Evolutionary conservation across 352 stramenopile genomes (phyloP).

Genomic region (Pythium angustatum): DNA sequence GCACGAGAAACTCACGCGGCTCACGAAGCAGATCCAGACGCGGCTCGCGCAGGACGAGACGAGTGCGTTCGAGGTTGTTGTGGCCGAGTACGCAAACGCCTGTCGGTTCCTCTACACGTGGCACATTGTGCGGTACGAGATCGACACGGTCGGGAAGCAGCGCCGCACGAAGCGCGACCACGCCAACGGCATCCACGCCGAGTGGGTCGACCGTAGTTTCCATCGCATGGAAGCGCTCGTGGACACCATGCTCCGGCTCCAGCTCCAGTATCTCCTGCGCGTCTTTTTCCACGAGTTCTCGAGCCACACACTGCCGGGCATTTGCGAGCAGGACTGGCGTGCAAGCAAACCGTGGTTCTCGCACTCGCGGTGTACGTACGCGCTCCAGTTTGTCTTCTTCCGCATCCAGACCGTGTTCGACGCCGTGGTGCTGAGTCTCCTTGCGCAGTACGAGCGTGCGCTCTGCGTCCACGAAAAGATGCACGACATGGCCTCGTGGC

Average conservation of each 20-base stretch:
- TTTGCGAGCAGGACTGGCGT: constrained; percentile 61
- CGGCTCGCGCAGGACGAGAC: constrained; percentile 34
- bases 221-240: constrained; percentile 59
- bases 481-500: constrained; percentile 48
- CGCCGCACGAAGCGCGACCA: constrained; percentile 27
- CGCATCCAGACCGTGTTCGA: constrained; percentile 53
- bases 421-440: constrained; percentile 36
- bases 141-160: constrained; percentile 49
- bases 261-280: constrained; percentile 55
- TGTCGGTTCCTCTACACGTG: constrained; percentile 63
- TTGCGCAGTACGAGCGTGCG: constrained; percentile 50
- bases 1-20: constrained; percentile 54
- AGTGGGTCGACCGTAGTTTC: constrained; percentile 69
- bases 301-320: constrained; percentile 42
- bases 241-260: constrained; percentile 47
- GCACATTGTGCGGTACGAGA: constrained; percentile 59
- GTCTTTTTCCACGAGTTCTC: constrained; percentile 64
- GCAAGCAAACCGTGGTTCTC: constrained; percentile 60
- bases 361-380: constrained; percentile 60
- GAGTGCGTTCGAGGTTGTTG: constrained; percentile 42
- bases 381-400: constrained; percentile 55
- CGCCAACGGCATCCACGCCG: constrained; percentile 44
- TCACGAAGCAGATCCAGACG: constrained; percentile 36
- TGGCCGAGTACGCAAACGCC: constrained; percentile 59
- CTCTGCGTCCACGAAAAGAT: constrained; percentile 70